Base-by-base conservation (phyloP, 768 basidiomycete species). In the Suillus subalutaceus region DNA sequence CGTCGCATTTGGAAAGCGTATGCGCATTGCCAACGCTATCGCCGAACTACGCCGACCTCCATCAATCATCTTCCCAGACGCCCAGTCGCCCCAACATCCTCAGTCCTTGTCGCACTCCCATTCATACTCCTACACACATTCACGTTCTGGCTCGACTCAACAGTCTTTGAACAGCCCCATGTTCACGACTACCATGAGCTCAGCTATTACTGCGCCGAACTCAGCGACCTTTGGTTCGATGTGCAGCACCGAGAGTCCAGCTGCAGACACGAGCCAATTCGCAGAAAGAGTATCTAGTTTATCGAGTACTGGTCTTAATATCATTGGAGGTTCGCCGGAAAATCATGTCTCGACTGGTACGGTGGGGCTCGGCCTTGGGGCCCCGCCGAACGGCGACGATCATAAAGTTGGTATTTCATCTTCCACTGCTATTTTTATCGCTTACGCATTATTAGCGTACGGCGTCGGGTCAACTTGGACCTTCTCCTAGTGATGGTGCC, bases 21-120 rank as follows among this genome's bases (percentile, higher is more conserved):
- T 94, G 76, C 89, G 94, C 64, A 96, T 99, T 64, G 90, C 92
- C 32, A 96, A 97, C 69, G 94, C 94, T 32, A 97, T 99, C 70
- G 80, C 86, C 6, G 96, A 99, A 65, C 86, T 99, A 6, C 88
- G 90, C 32, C 86, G 88, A 3, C 90, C 91, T 0, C 87, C 89
- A 0, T 87, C 88, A 0, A 79, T 91, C 57, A 71, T 83, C 30
- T 86, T 89, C 60, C 82, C 85, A 0, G 85, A 87, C 43, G 79
- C 79, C 16, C 79, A 75, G 18, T 73, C 73, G 4, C 80, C 75
- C 26, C 75, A 71, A 18, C 80, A 77, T 20, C 70, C 79, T 18
- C 74, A 76, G n/a, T 73, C 78, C 10, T 53, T 70, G 55, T 55
- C 69, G 15, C 74, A 67, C 62, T 71, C 77, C 6, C 64, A 68